Conservation (phyloP, 1,139 yeast genomes). For the Candida tropicalis region DNA sequence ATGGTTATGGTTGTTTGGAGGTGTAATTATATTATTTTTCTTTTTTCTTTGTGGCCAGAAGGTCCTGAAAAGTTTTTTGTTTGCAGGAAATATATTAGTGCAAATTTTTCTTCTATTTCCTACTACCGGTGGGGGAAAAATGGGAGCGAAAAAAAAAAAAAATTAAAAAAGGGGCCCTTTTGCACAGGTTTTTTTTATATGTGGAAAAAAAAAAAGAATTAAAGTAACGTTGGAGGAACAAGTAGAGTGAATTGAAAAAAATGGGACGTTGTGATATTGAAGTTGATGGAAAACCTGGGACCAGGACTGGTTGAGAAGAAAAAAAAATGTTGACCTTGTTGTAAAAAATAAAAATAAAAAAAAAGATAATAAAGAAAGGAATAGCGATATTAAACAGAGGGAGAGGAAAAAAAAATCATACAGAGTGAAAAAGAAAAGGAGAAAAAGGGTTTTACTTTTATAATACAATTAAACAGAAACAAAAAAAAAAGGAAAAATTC, state of each 20-base stretch:
- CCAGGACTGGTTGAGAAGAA: neutral
- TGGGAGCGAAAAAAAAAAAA: neutral
- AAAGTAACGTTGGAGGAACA: too few relatives aligned
- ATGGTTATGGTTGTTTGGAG: too few relatives aligned
- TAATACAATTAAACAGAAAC: constrained; percentile 1
- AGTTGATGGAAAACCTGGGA: constrained; percentile 1
- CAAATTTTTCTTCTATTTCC: neutral
- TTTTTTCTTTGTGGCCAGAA: neutral
- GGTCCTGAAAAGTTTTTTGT: too few relatives aligned
- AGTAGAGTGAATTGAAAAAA: neutral
- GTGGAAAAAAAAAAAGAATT: too few relatives aligned
- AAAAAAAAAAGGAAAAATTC: too few relatives aligned
- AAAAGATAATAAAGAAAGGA: too few relatives aligned
- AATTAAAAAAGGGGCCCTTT: neutral
- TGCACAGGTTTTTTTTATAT: too few relatives aligned
- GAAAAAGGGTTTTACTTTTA: constrained; percentile 5
- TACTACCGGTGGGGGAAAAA: neutral
- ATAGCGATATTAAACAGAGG: neutral
- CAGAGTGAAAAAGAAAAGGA: neutral
- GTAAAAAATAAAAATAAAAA: neutral
- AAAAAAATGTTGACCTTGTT: neutral
- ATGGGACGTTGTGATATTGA: neutral
- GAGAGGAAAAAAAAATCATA: neutral
- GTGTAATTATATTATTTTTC: too few relatives aligned
- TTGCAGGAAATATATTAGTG: too few relatives aligned